These are phyloP conservation scores for Mycothermus thermophilus DNA, from an alignment of 495 filamentous ascomycete genomes.

Conservation along the genomic window DNA sequence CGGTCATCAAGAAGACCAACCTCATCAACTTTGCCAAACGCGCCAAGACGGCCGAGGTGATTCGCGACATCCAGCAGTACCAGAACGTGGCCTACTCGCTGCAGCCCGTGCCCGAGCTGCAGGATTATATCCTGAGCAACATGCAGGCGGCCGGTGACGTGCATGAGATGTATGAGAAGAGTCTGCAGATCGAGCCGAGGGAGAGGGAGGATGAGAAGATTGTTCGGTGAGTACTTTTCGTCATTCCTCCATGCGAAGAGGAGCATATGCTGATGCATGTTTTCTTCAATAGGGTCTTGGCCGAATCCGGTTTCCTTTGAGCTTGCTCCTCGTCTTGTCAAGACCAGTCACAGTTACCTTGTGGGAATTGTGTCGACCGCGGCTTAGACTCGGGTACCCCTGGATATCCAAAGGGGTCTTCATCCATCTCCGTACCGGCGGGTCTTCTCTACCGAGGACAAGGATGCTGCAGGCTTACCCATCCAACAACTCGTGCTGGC, in stretches of 20 bases:
- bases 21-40: conserved; percentile 98
- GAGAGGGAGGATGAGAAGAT: conserved; percentile 87
- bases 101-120: conserved; percentile 76
- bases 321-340: too few relatives aligned
- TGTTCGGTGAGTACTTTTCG: conserved; percentile 31
- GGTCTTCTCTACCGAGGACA: too few relatives aligned
- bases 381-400: too few relatives aligned
- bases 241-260: neutral
- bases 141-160: conserved; percentile 85
- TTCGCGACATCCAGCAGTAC: conserved; percentile 95
- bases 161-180: conserved; percentile 97
- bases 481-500: too few relatives aligned
- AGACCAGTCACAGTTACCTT: too few relatives aligned
- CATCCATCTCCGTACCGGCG: too few relatives aligned
- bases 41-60: conserved; percentile 93
- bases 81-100: conserved; percentile 91
- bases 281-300: conserved; percentile 31
- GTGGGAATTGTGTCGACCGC: too few relatives aligned
- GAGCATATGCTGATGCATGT: neutral
- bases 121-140: conserved; percentile 92
- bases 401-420: too few relatives aligned
- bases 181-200: conserved; percentile 78
- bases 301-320: conserved; percentile 36
- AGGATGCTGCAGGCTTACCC: too few relatives aligned
- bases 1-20: conserved; percentile 83